A percentile compares a stretch with the other conserved stretches of the same genome.
phyloP scores from a whole-genome alignment of 1,284 basidiomycete genomes.

The Sparassis latifolia region DNA sequence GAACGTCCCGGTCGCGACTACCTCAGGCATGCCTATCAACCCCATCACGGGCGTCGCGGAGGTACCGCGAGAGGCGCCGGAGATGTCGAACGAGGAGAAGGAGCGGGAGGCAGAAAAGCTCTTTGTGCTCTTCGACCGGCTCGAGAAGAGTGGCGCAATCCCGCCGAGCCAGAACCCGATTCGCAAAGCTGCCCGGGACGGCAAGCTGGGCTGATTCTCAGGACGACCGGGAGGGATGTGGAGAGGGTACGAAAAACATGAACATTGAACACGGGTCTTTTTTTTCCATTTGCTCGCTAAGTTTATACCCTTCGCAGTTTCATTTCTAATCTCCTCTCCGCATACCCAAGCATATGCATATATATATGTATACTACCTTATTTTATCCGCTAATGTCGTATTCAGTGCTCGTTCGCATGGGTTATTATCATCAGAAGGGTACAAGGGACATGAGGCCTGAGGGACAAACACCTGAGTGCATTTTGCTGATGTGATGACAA shows the following conservation, averaged over 20 bases:
- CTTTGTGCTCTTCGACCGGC: constrained; percentile 82
- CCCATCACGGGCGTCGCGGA: constrained; percentile 73
- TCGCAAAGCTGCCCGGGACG: constrained; percentile 60
- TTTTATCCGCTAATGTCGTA: constrained; percentile 1
- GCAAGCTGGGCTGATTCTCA: constrained; percentile 27
- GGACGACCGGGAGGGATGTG: background rate
- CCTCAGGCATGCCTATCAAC: constrained; percentile 54
- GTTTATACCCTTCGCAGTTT: background rate
- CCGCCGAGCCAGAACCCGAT: constrained; percentile 65
- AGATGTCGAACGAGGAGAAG: constrained; percentile 91
- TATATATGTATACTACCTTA: background rate
- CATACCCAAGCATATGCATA: background rate
- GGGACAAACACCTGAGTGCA: too few species aligned
- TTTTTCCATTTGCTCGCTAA: constrained; percentile 1
- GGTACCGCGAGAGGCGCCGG: constrained; percentile 30
- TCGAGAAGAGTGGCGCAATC: constrained; percentile 70
- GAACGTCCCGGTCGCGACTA: constrained; percentile 29
- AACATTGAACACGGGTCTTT: background rate
- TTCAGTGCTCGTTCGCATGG: background rate
- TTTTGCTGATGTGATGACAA: too few species aligned
- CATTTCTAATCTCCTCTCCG: background rate
- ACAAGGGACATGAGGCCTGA: too few species aligned
- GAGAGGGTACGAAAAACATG: background rate
- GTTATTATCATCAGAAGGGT: too few species aligned
- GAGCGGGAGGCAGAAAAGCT: constrained; percentile 86